Evolutionary conservation across 2,329 filamentous ascomycete species (phyloP), one percentile per base, ranked within the genome.

Genomic region (Penicillium hordei): DNA sequence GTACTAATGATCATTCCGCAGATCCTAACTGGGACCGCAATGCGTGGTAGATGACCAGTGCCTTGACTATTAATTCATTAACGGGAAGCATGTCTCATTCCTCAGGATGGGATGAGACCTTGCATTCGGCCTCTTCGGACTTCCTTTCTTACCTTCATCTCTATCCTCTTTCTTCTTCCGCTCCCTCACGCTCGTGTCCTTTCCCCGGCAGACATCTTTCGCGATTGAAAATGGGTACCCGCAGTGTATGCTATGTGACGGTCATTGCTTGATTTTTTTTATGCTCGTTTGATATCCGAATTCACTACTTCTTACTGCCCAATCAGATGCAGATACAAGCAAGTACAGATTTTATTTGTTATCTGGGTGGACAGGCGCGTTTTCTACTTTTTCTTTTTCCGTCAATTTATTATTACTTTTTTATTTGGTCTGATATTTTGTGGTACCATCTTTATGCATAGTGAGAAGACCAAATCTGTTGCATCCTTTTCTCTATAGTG

Each of bases 1-100:
- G 40, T 65, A 58, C 46, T 64, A 52, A 66, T 58, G 12, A 57
- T 42, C 25, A 44, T 48, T 43, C 7, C 52, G 6, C 60, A 81
- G 79, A 81, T 72, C 79, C 79, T 48, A 81, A 80, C 78, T 96
- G 92, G 92, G 92, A 96, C 79, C 86, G 90, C 61, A 93, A 93
- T 78, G 89, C 90, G 43, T 94, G 91, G 90, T 94, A 73, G 65
- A 64, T 50, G 44, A 39, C 34, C 44, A 21, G 44, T 9, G 15
- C 39, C 33, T 55, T 21, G 5, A 43, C 23, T 12, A 34, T 56
- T 52, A 45, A 33, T 56, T 36, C 4, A 34, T 53, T 57, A 27
- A 50, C 36, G 25, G 48, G 48, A 53, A 59, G 42, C 44, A 27
- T 52, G 33, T 43, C 44, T 52, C 52, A 49, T 43, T 42, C 8